These are phyloP conservation scores for Scedosporium apiospermum DNA, from an alignment of 2,329 filamentous ascomycete genomes.

Conservation along the genomic window DNA sequence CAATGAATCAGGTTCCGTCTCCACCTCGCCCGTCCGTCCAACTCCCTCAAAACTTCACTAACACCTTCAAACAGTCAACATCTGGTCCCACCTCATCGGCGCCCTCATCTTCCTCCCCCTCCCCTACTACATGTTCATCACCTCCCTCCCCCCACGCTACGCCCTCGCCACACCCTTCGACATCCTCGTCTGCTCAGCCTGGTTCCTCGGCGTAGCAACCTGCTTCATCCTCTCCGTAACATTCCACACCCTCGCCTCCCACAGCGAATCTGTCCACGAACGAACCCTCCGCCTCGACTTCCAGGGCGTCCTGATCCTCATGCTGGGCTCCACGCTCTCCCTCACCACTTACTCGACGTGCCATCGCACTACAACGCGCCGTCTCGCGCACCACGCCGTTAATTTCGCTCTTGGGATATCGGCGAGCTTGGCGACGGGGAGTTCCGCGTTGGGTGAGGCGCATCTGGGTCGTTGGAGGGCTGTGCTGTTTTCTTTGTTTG, in stretches of 20 bases:
- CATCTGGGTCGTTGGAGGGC: slow-evolving; percentile 25
- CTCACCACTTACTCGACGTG: slow-evolving; percentile 45
- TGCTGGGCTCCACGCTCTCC: slow-evolving; percentile 51
- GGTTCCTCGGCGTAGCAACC: slow-evolving; percentile 32
- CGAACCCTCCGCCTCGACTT: slow-evolving; percentile 51
- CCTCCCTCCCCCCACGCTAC: slow-evolving; percentile 25
- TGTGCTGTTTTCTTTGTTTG: neutral
- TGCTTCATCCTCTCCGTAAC: slow-evolving; percentile 38
- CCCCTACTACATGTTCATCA: slow-evolving; percentile 24
- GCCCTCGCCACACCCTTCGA: slow-evolving; percentile 23
- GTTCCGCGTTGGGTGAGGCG: slow-evolving; percentile 18
- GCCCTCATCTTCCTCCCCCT: slow-evolving; percentile 27
- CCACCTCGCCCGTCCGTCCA: too few relatives aligned
- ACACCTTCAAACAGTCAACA: slow-evolving; percentile 25
- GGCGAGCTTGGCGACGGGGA: slow-evolving; percentile 25
- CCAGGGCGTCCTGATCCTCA: slow-evolving; percentile 49
- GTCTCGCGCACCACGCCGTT: neutral
- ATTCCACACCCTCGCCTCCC: slow-evolving; percentile 47
- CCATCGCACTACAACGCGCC: slow-evolving; percentile 16
- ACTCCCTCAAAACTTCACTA: neutral
- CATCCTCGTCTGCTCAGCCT: slow-evolving; percentile 28
- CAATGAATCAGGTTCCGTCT: slow-evolving; percentile 16
- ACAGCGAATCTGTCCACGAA: slow-evolving; percentile 35
- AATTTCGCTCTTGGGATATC: slow-evolving; percentile 14
- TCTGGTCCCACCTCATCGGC: slow-evolving; percentile 33